Evolutionary conservation across 2,329 filamentous ascomycete species (phyloP).

Genomic region (Chaetothyriales sp.): DNA sequence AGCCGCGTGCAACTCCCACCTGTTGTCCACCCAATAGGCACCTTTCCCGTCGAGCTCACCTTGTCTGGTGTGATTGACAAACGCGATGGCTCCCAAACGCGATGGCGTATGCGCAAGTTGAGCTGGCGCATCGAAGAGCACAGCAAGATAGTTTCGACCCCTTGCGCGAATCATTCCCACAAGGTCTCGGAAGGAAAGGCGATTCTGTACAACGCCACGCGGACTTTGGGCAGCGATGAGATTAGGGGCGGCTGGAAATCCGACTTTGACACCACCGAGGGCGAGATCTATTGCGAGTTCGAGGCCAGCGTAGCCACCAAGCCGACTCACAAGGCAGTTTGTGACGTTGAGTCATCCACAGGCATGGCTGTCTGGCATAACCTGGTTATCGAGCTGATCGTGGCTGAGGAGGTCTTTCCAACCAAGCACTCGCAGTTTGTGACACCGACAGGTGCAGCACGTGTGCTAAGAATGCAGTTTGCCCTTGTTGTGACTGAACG

Average conservation of each 20-base stretch:
- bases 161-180: slow-evolving; percentile 60
- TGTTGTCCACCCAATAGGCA: slow-evolving; percentile 72
- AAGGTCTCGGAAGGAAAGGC: slow-evolving; percentile 56
- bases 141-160: slow-evolving; percentile 60
- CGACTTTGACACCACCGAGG: slow-evolving; percentile 49
- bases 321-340: slow-evolving; percentile 50
- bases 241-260: slow-evolving; percentile 85
- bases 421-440: slow-evolving; percentile 56
- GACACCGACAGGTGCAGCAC: slow-evolving; percentile 75
- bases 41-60: slow-evolving; percentile 62
- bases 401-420: slow-evolving; percentile 70
- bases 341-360: slow-evolving; percentile 59
- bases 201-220: slow-evolving; percentile 56
- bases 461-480: slow-evolving; percentile 88
- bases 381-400: slow-evolving; percentile 82
- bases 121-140: slow-evolving; percentile 89
- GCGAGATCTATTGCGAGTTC: slow-evolving; percentile 73
- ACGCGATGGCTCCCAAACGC: slow-evolving; percentile 54
- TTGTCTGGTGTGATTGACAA: slow-evolving; percentile 69
- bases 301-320: slow-evolving; percentile 40
- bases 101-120: slow-evolving; percentile 83
- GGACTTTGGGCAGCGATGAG: slow-evolving; percentile 65
- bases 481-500: slow-evolving; percentile 67
- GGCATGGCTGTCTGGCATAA: slow-evolving; percentile 71
- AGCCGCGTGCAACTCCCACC: slow-evolving; percentile 68